phyloP scores from a whole-genome alignment of 371 early-diverging fungal genomes.

The Apophysomyces variabilis region DNA sequence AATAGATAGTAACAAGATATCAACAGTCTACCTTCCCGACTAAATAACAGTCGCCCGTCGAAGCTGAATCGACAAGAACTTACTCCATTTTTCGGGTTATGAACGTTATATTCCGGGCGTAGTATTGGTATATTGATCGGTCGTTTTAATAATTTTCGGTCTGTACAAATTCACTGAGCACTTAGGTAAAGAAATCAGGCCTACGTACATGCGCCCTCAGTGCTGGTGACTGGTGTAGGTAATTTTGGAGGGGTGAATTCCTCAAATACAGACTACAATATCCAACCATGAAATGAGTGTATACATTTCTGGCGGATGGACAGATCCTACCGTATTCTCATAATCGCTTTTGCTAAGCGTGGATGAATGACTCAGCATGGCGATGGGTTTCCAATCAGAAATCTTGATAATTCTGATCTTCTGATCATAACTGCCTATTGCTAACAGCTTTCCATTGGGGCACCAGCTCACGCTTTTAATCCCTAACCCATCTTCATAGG shows the following conservation, averaged over 20 bases:
- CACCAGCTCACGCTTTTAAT: constrained; percentile 76
- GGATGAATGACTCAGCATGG: constrained; percentile 50
- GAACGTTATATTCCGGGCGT: constrained; percentile 62
- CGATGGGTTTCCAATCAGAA: constrained; percentile 55
- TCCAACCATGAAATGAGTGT: constrained; percentile 12
- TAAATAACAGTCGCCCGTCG: constrained; percentile 57
- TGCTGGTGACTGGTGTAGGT: not conserved
- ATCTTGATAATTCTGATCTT: constrained; percentile 50
- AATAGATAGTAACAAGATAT: constrained; percentile 24
- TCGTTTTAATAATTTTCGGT: constrained; percentile 40
- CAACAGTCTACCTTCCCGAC: constrained; percentile 44
- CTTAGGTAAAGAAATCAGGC: constrained; percentile 11
- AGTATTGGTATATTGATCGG: constrained; percentile 48
- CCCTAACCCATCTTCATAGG: constrained; percentile 72
- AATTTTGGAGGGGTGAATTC: constrained; percentile 12
- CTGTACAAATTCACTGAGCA: constrained; percentile 1
- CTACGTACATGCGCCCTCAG: constrained; percentile 19
- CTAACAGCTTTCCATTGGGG: constrained; percentile 74
- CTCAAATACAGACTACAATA: constrained; percentile 30
- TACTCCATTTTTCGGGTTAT: constrained; percentile 65
- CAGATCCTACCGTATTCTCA: not conserved
- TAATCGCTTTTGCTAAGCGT: not conserved
- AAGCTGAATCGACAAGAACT: constrained; percentile 62
- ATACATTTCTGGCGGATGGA: constrained; percentile 4
- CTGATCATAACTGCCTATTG: constrained; percentile 81